Evolutionary conservation across 169 alveolate species (phyloP), one percentile per base, ranked within the genome.

Genomic region (Cryptosporidium sp.): DNA sequence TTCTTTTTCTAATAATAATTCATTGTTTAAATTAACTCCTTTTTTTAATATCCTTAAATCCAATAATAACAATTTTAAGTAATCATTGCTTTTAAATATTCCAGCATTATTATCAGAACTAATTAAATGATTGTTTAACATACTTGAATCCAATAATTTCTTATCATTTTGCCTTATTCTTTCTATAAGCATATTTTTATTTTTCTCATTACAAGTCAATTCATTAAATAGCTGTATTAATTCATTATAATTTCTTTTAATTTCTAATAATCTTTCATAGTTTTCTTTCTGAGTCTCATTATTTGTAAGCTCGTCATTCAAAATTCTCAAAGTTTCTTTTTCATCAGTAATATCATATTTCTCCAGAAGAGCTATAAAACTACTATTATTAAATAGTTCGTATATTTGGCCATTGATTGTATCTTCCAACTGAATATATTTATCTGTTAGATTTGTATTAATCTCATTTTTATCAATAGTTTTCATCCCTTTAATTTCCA

Each of bases 41-140:
- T 62, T 62, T 14, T 80, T 80, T 62, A 80, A 80, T 58, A 80
- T 23, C 62, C 68, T 80, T 29, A 62, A 41, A 37, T 80, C 87
- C 31, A 80, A 37, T 65, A 62, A 23, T 41, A 80, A 23, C 2
- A 80, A 37, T 65, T 59, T 65, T 16, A 80, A 50, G 18, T 61
- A 23, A 21, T 80, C 87, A 43, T 80, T 80, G 51, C 86, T 52
- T 51, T 73, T 73, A 26, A 65, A 65, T 35, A 65, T 37, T 65
- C 68, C 68, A 16, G 48, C 23, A n/a, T 73, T 31, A 31, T 51
- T 10, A 73, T 73, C 86, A n/a, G 26, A 58, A 29, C 68, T 59
- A 52, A 73, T 52, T 35, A 73, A 26, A 0, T 58, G 71, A 73
- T 73, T 73, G 55, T 73, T 73, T 33, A 73, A 58, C 18, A n/a